Evolutionary conservation across 2,329 filamentous ascomycete genomes (phyloP).

Genomic region (Colletotrichum sp.): DNA sequence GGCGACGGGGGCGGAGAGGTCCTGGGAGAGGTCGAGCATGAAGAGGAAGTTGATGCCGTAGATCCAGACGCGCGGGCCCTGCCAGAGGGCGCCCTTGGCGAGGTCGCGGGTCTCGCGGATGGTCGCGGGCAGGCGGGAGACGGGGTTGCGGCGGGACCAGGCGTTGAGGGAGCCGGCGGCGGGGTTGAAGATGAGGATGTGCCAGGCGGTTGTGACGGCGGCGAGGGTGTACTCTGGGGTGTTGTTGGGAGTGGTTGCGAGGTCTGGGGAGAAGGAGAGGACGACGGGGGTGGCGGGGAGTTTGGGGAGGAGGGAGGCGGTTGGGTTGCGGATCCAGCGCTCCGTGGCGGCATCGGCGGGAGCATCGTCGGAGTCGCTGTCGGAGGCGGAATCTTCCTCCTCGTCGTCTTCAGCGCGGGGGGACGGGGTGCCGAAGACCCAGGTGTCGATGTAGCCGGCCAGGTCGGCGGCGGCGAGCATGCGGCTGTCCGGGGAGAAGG

Average conservation of each 20-base stretch:
- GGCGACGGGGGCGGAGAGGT: conserved; percentile 56
- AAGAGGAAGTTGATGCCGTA: conserved; percentile 87
- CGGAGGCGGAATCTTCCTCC: conserved; percentile 25
- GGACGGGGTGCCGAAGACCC: conserved; percentile 65
- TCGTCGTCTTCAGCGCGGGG: conserved; percentile 34
- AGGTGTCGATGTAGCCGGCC: conserved; percentile 86
- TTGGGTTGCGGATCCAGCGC: conserved; percentile 78
- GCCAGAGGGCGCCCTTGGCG: conserved; percentile 86
- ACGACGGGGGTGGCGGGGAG: conserved; percentile 69
- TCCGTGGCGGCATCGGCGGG: conserved; percentile 50
- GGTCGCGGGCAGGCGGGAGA: conserved; percentile 73
- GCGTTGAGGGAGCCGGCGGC: conserved; percentile 77
- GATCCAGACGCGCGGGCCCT: conserved; percentile 79
- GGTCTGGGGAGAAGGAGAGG: conserved; percentile 68
- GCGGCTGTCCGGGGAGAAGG: conserved; percentile 82
- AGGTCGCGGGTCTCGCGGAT: conserved; percentile 79
- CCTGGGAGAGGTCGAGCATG: conserved; percentile 85
- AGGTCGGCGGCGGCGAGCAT: conserved; percentile 82
- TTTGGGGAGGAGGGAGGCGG: conserved; percentile 71
- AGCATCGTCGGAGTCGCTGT: conserved; percentile 39
- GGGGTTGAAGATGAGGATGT: conserved; percentile 81
- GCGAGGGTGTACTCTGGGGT: conserved; percentile 54
- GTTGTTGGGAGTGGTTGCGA: conserved; percentile 33
- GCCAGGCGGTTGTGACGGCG: conserved; percentile 58
- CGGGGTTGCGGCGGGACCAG: conserved; percentile 86